Evolutionary conservation across 164 flowering plant genomes (phyloP), one percentile per base, ranked within the genome.

Genomic region (Aristolochia californica): DNA sequence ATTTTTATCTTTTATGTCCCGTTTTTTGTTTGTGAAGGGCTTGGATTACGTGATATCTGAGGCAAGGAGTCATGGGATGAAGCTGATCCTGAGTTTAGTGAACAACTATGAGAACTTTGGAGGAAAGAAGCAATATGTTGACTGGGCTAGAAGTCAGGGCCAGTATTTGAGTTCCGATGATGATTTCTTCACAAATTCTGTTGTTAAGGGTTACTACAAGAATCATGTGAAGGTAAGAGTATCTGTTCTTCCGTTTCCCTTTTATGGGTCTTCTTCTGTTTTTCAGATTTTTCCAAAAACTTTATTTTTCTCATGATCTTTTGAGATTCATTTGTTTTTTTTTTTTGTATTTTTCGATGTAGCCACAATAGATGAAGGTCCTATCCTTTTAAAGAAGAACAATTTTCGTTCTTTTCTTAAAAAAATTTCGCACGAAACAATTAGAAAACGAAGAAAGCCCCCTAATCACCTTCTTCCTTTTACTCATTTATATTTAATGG

Each of bases 101-200:
- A 81, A 89, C 53, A 86, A 89, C 60, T 86, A 79, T 60, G 76
- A 77, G 10, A 70, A 61, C 55, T 73, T 73, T 61, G 91, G 97
- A 50, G 94, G 97, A 48, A 89, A 68, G 69, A 72, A 73, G 21
- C 97, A 86, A 65, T 86, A 89, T 57, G 89, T 83, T 17, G 67
- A 79, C 1, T 89, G 95, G 97, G 97, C 84, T 56, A 83, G 77
- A 71, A 73, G 67, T 58, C 77, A 74, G 53, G 94, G 89, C 9
- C 81, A 81, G 61, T 59, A 75, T 45, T 16, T 81, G 25, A 23
- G 71, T 14, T 75, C 80, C 26, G 89, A 81, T 10, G 97, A 89
- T 76, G 95, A 79, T 62, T 89, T 89, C 81, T 89, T 63, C 61
- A 78, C 76, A 8, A 82, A 83, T 57, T 50, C 86, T 57, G 72